Percentiles rank a stretch among this genome's conserved stretches.
phyloP scores from a whole-genome alignment of 495 filamentous ascomycete genomes.

The Neurospora sp. region DNA sequence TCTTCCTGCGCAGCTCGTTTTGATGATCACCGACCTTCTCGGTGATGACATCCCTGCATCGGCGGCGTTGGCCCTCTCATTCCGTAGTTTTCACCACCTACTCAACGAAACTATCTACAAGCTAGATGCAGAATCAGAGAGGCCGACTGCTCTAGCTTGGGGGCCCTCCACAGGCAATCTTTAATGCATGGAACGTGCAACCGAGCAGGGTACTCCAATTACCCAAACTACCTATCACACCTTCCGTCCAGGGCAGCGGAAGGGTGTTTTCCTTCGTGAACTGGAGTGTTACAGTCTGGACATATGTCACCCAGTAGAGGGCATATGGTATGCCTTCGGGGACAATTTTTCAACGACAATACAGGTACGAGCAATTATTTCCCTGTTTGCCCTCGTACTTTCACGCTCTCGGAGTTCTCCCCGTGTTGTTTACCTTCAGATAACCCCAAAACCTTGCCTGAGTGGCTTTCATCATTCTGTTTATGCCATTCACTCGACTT shows the following conservation, averaged over 20 bases:
- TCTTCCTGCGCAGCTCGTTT: neutral
- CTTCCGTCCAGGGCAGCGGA: neutral
- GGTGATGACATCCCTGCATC: neutral
- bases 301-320: neutral
- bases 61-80: neutral
- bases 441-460: no score
- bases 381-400: no score
- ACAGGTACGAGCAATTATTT: no score
- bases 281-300: neutral
- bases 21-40: neutral
- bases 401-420: no score
- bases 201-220: neutral
- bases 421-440: no score
- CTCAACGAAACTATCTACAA: neutral
- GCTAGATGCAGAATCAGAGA: neutral
- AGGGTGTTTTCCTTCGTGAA: neutral
- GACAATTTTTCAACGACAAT: no score
- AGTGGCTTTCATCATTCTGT: no score
- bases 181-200: no score
- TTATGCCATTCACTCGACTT: no score
- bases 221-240: neutral
- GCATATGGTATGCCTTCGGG: no score
- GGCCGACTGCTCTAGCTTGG: neutral
- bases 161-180: neutral
- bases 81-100: neutral